phyloP scores from a whole-genome alignment of 2,329 filamentous ascomycete genomes.

The Colletotrichum filicis region DNA sequence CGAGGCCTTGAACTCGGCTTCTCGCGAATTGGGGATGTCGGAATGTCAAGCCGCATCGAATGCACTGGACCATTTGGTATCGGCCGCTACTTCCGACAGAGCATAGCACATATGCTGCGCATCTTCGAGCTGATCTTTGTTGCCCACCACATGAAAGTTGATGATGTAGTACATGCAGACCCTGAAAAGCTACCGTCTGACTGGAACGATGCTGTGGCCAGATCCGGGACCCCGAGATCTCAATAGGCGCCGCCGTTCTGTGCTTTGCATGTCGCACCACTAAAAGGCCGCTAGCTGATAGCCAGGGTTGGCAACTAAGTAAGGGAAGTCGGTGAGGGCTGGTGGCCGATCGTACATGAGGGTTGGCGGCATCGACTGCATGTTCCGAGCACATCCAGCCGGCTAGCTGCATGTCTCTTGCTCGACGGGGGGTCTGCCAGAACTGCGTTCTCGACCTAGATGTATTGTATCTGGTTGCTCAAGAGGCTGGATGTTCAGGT shows the following conservation, averaged over 20 bases:
- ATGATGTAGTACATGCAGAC: conserved; percentile 5
- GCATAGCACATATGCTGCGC: not conserved
- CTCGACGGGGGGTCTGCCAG: not conserved
- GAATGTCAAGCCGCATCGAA: not conserved
- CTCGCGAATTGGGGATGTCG: no score
- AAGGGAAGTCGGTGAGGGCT: conserved; percentile 10
- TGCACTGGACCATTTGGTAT: not conserved
- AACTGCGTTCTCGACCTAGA: not conserved
- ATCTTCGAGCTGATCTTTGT: not conserved
- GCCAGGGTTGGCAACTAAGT: not conserved
- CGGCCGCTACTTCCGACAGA: not conserved
- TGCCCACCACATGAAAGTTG: not conserved
- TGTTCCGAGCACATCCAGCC: not conserved
- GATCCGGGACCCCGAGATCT: conserved; percentile 13
- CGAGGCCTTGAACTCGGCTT: not conserved
- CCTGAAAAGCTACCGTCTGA: conserved; percentile 17
- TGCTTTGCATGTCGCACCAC: conserved; percentile 6
- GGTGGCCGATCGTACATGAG: not conserved
- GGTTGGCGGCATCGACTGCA: not conserved
- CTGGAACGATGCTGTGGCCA: conserved; percentile 30
- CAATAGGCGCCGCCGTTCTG: not conserved
- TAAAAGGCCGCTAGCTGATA: not conserved
- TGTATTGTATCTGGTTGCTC: not conserved
- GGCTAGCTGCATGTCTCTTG: conserved; percentile 6
- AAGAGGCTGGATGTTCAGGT: not conserved